These are phyloP conservation scores for Penicillium brevicompactum DNA, from an alignment of 2,329 filamentous ascomycete genomes.

Conservation along the genomic window DNA sequence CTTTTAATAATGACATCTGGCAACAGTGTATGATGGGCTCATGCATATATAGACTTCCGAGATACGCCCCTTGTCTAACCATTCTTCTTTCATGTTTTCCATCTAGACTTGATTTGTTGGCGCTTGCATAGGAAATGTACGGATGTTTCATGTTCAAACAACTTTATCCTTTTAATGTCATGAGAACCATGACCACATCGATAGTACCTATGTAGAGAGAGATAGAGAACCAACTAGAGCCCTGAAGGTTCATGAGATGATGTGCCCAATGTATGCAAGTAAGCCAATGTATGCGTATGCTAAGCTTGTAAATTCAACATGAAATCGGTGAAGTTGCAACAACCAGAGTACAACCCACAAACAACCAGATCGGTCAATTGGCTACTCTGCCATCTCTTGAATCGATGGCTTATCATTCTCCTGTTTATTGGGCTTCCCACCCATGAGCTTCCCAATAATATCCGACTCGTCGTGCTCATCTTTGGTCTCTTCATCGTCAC, in stretches of 20 bases:
- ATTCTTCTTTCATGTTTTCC: slow-evolving; percentile 15
- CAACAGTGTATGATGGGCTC: slow-evolving; percentile 26
- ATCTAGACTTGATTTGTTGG: slow-evolving; percentile 19
- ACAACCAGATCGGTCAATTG: background rate
- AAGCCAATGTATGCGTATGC: background rate
- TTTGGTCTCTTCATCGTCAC: slow-evolving; percentile 15
- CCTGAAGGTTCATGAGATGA: background rate
- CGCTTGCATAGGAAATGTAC: slow-evolving; percentile 20
- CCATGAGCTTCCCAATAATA: slow-evolving; percentile 42
- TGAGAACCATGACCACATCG: too few relatives aligned
- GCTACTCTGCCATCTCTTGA: slow-evolving; percentile 36
- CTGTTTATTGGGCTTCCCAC: slow-evolving; percentile 34
- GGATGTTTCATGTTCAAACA: background rate
- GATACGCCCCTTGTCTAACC: slow-evolving; percentile 23
- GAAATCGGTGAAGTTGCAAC: background rate
- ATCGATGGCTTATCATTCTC: slow-evolving; percentile 38
- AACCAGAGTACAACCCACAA: background rate
- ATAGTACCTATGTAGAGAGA: background rate
- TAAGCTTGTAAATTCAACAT: background rate
- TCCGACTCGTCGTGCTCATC: slow-evolving; percentile 25
- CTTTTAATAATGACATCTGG: slow-evolving; percentile 25
- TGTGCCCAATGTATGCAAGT: background rate
- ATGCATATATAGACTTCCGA: slow-evolving; percentile 33
- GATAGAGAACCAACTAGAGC: too few relatives aligned
- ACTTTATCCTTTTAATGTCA: background rate